Base-by-base conservation (phyloP, 2,329 filamentous ascomycete species). In the Leptographium lundbergii region DNA sequence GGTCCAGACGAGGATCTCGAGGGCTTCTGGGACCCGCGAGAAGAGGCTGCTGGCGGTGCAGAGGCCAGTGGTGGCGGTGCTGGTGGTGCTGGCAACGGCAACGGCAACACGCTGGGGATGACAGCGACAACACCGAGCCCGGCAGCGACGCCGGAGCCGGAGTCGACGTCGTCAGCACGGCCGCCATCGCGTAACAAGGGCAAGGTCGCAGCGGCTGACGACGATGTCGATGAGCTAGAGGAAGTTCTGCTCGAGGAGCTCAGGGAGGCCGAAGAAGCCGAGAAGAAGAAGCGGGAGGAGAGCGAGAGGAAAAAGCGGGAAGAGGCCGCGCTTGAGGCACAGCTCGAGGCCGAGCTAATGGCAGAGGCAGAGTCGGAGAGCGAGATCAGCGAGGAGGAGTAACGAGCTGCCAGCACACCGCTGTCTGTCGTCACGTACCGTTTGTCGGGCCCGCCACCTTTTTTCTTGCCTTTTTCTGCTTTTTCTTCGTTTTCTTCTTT, bases 341-440 rank as follows among this genome's bases (percentile, higher is more conserved):
- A 62, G 32, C 68, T 85, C 48, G 80, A 80, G 58, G 79, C 77
- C 25, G 80, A 83, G 64, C 73, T 85, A 67, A 80, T 81, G 64
- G 79, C 79, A 9, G 77, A 77, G 47, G 64, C 74, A 42, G 81
- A 82, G 22, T 71, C 75, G 57, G 82, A 86, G 68, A 86, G 82
- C 63, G 81, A 84, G 64, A 82, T 86, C 58, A 86, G 83, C 63
- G 83, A 86, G 67, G 83, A 86, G 68, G 83, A 86, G 67, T 86
- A 71, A 63, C 25, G 19, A 13, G 24, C 32, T 34, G 32, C 32
- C 9, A 34, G 32, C 32, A 34, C 32, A 34, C 32, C 32, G 32
- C 32, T 34, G 32, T 34, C 32, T 34, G 32, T 7, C 27, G 7
- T 29, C 24, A 58, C 10, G 50, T 27, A 29, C 24, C 17, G 36